A percentile compares a stretch with the other conserved stretches of the same genome.
phyloP scores from a whole-genome alignment of 441 rosid genomes.

The Jatropha podagrica region DNA sequence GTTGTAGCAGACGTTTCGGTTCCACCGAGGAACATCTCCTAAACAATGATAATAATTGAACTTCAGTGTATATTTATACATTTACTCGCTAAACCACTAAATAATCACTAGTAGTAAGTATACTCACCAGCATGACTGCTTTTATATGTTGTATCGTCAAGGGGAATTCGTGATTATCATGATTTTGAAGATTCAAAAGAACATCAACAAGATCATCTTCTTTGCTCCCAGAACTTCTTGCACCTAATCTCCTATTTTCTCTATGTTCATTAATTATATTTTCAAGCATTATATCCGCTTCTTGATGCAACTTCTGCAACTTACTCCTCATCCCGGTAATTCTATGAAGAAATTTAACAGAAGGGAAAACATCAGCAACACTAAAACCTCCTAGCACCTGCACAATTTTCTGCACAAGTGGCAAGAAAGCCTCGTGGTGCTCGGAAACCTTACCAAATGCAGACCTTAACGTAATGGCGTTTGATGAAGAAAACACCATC shows the following conservation, averaged over 20 bases:
- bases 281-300: background rate
- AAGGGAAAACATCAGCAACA: too few relatives aligned
- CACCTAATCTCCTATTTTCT: background rate
- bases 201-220: background rate
- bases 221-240: background rate
- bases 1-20: background rate
- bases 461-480: too few relatives aligned
- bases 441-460: too few relatives aligned
- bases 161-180: background rate
- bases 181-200: background rate
- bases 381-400: too few relatives aligned
- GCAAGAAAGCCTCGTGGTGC: too few relatives aligned
- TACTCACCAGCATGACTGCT: conserved; percentile 1
- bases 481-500: too few relatives aligned
- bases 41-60: background rate
- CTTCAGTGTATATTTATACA: too few relatives aligned
- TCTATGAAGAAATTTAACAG: background rate
- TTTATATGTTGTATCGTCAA: background rate
- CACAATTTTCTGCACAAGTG: too few relatives aligned
- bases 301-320: background rate
- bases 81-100: too few relatives aligned
- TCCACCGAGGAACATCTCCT: background rate
- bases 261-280: too few relatives aligned
- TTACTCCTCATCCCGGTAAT: background rate
- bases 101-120: too few relatives aligned